A percentile compares a stretch with the other conserved stretches of the same genome.
Conservation (phyloP, 139 green algal species). For the Gonium pectorale region DNA sequence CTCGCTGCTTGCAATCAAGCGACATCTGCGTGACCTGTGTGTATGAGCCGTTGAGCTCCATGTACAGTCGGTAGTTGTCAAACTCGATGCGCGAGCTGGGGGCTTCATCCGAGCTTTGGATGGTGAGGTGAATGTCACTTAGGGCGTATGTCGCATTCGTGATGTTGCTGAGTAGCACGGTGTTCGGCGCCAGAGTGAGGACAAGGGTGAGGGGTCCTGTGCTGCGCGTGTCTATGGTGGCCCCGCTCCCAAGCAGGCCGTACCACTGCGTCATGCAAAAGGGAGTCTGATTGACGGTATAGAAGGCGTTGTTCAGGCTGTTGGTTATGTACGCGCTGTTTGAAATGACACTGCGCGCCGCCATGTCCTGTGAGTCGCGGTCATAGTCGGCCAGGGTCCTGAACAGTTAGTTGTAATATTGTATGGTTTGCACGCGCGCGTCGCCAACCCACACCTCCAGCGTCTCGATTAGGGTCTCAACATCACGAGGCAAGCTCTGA, state of each 20-base stretch:
- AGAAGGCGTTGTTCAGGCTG: neutral
- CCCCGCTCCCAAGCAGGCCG: neutral
- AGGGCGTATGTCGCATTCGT: neutral
- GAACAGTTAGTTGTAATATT: constrained; percentile 8
- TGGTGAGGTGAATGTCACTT: neutral
- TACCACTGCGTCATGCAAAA: constrained; percentile 9
- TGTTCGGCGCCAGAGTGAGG: constrained; percentile 3
- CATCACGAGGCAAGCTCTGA: neutral
- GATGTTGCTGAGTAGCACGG: neutral
- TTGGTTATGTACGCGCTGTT: constrained; percentile 3
- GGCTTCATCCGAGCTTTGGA: neutral
- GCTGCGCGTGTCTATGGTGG: neutral
- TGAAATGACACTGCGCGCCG: neutral
- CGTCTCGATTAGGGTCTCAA: neutral
- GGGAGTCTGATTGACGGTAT: neutral
- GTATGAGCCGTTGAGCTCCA: constrained; percentile 3
- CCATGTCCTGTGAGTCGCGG: neutral
- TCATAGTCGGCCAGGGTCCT: constrained; percentile 4
- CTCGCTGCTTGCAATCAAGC: neutral
- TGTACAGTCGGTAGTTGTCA: neutral
- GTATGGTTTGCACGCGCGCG: no score
- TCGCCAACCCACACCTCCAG: constrained; percentile 3
- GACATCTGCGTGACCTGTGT: neutral
- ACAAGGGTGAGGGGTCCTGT: neutral
- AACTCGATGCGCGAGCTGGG: neutral